phyloP scores from a whole-genome alignment of 1,284 basidiomycete genomes.

The Cryptococcus amylolentus region DNA sequence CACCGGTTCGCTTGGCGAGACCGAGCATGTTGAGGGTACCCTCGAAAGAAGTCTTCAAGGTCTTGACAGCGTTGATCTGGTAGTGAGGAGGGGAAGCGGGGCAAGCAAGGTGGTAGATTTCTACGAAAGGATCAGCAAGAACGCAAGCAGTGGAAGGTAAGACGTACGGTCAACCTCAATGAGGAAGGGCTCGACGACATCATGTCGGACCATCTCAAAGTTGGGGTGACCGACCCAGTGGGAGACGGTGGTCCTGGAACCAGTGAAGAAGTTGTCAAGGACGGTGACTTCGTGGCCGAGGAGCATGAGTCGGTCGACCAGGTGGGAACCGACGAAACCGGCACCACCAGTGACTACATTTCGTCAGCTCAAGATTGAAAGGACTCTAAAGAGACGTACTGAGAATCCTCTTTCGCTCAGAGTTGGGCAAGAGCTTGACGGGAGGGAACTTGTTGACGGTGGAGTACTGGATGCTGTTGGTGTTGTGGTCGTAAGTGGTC shows the following conservation, averaged over 20 bases:
- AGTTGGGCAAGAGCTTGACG: conserved; percentile 75
- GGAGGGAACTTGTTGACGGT: conserved; percentile 87
- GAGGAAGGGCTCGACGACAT: conserved; percentile 93
- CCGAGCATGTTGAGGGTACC: conserved; percentile 97
- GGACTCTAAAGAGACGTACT: conserved; percentile 13
- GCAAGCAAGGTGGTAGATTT: conserved; percentile 95
- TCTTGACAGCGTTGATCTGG: conserved; percentile 93
- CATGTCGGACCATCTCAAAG: conserved; percentile 95
- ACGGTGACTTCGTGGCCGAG: conserved; percentile 97
- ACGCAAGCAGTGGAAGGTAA: background rate
- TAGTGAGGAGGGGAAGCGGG: conserved; percentile 94
- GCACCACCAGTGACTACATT: conserved; percentile 74
- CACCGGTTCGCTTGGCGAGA: conserved; percentile 95
- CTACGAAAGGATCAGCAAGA: conserved; percentile 49
- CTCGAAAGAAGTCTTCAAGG: conserved; percentile 96
- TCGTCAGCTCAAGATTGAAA: background rate
- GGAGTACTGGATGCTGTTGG: conserved; percentile 79
- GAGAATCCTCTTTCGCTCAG: conserved; percentile 79
- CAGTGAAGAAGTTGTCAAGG: conserved; percentile 97
- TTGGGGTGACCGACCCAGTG: conserved; percentile 97
- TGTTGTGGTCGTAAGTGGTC: conserved; percentile 74
- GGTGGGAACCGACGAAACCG: conserved; percentile 95
- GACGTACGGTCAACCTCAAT: conserved; percentile 89
- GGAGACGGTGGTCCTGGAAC: conserved; percentile 80
- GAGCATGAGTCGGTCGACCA: conserved; percentile 94